Conservation (phyloP, 192 early-diverging fungal genomes). For the Coemansia umbellata region DNA sequence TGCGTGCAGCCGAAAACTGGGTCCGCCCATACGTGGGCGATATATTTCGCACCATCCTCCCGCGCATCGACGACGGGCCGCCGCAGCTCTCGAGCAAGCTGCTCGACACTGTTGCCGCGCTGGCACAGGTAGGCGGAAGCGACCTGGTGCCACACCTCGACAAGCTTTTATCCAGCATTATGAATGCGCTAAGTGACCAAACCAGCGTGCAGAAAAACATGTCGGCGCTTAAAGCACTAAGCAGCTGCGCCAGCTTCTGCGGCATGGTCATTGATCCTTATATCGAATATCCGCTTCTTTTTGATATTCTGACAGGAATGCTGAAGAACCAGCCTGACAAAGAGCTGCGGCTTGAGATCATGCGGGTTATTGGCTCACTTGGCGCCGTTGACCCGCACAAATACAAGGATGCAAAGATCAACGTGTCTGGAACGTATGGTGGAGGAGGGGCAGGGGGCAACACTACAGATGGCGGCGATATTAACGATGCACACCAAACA, state of each 20-base stretch:
- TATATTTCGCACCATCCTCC: slow-evolving; percentile 78
- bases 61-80: slow-evolving; percentile 75
- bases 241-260: slow-evolving; percentile 80
- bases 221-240: slow-evolving; percentile 82
- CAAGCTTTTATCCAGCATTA: slow-evolving; percentile 78
- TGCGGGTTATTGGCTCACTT: slow-evolving; percentile 89
- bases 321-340: slow-evolving; percentile 76
- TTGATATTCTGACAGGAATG: slow-evolving; percentile 72
- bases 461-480: not conserved
- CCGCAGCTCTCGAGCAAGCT: slow-evolving; percentile 58
- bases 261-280: slow-evolving; percentile 93
- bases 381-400: slow-evolving; percentile 92
- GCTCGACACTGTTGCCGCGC: slow-evolving; percentile 65
- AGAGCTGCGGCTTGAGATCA: slow-evolving; percentile 74
- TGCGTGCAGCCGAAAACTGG: slow-evolving; percentile 75
- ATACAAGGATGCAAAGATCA: slow-evolving; percentile 5
- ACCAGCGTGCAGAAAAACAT: slow-evolving; percentile 78
- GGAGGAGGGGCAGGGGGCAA: not conserved
- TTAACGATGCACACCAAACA: not conserved
- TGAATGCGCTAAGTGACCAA: slow-evolving; percentile 87
- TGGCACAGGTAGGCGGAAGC: slow-evolving; percentile 80
- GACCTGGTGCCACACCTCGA: slow-evolving; percentile 79
- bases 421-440: not conserved
- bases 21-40: slow-evolving; percentile 93
- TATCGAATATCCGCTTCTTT: slow-evolving; percentile 77